Percentiles rank a stretch among this genome's conserved stretches.
Evolutionary conservation across 129 eudicot species (phyloP).

Genomic region (Tagetes erecta): DNA sequence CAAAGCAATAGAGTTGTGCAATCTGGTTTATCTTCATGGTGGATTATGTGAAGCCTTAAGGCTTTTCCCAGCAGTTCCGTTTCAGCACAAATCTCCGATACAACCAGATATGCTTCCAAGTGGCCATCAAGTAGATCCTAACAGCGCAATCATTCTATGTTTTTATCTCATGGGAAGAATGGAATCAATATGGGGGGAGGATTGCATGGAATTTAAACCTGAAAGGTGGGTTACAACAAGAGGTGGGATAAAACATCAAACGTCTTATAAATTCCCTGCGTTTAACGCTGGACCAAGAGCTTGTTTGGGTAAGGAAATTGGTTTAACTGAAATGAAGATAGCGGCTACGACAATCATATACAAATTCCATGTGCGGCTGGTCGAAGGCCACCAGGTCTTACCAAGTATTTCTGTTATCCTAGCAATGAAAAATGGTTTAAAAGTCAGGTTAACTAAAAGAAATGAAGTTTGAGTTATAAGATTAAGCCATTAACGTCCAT

Average conservation of each 20-base stretch:
- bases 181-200: slow-evolving; percentile 60
- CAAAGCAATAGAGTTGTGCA: slow-evolving; percentile 8
- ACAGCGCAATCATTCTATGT: slow-evolving; percentile 28
- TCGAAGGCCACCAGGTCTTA: no score
- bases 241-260: slow-evolving; percentile 46
- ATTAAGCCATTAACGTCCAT: no score
- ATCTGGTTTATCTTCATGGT: neutral
- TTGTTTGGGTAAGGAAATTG: slow-evolving; percentile 58
- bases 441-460: no score
- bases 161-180: slow-evolving; percentile 54
- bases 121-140: no score
- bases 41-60: no score
- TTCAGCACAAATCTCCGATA: no score
- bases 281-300: slow-evolving; percentile 58
- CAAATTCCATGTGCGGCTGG: no score
- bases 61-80: no score
- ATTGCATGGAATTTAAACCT: slow-evolving; percentile 56
- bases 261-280: slow-evolving; percentile 55
- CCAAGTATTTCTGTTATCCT: no score
- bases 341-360: slow-evolving; percentile 27
- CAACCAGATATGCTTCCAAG: no score
- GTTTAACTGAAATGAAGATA: slow-evolving; percentile 49
- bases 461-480: no score
- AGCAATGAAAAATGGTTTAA: no score
- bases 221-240: slow-evolving; percentile 52